Percentiles rank a stretch among this genome's conserved stretches.
Conservation (phyloP, 2,329 filamentous ascomycete genomes). For the Myotisia sp. region DNA sequence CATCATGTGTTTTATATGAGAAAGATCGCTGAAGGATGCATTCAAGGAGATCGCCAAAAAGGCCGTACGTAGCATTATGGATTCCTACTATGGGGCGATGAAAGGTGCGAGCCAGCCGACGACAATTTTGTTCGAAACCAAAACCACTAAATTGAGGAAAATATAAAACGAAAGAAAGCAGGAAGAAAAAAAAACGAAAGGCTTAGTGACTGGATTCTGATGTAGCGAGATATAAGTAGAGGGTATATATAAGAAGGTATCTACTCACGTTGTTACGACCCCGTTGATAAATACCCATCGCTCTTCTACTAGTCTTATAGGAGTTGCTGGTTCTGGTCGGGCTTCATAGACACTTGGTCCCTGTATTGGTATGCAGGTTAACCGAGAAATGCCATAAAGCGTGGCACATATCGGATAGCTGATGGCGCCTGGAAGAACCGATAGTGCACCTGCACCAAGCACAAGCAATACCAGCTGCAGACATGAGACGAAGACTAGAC, state of each 20-base stretch:
- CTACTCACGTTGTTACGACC: conserved; percentile 11
- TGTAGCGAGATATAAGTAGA: not conserved
- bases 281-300: conserved; percentile 14
- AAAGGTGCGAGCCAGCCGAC: conserved; percentile 58
- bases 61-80: conserved; percentile 60
- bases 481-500: conserved; percentile 6
- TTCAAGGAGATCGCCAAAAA: conserved; percentile 63
- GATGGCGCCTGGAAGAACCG: conserved; percentile 10
- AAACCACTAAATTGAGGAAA: conserved; percentile 21
- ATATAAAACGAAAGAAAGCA: not conserved
- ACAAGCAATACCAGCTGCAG: conserved; percentile 7
- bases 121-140: conserved; percentile 57
- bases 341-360: conserved; percentile 7
- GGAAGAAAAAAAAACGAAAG: not conserved
- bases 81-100: conserved; percentile 56
- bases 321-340: conserved; percentile 1
- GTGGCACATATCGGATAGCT: conserved; percentile 4
- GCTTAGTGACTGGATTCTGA: not conserved
- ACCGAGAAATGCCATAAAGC: conserved; percentile 5
- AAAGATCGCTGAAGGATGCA: conserved; percentile 65
- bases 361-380: conserved; percentile 8
- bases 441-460: not conserved
- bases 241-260: not conserved
- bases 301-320: conserved; percentile 3
- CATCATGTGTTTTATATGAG: conserved; percentile 54